These are phyloP conservation scores for Beauveria sp. DNA, from an alignment of 2,329 filamentous ascomycete species.

Conservation along the genomic window DNA sequence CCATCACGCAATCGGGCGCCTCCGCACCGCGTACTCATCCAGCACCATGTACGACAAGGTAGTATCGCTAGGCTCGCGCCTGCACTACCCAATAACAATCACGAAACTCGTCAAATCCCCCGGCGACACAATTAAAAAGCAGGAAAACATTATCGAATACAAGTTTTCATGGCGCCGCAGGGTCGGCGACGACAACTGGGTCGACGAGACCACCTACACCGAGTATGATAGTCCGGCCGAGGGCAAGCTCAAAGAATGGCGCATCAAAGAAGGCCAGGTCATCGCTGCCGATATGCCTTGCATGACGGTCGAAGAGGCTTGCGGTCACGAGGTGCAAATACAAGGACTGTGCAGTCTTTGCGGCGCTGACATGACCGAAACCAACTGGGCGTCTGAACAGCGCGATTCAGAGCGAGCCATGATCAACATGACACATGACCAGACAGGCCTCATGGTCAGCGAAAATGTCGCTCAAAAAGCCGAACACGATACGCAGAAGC, in stretches of 20 bases:
- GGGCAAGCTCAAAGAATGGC: conserved; percentile 71
- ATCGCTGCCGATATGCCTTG: conserved; percentile 51
- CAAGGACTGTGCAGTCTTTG: conserved; percentile 86
- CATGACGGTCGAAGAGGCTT: conserved; percentile 81
- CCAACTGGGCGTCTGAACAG: conserved; percentile 73
- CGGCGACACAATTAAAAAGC: conserved; percentile 66
- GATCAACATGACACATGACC: conserved; percentile 92
- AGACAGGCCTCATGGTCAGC: conserved; percentile 79
- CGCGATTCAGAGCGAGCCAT: conserved; percentile 78
- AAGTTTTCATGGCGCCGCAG: conserved; percentile 73
- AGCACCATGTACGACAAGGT: conserved; percentile 30
- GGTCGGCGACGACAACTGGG: conserved; percentile 57
- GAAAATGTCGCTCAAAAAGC: conserved; percentile 69
- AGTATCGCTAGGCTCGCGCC: conserved; percentile 49
- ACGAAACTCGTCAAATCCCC: conserved; percentile 71
- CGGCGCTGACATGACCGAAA: conserved; percentile 92
- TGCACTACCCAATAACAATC: conserved; percentile 91
- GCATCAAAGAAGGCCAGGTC: conserved; percentile 58
- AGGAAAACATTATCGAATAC: conserved; percentile 79
- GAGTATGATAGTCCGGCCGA: conserved; percentile 80
- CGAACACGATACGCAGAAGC: conserved; percentile 78
- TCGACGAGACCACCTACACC: conserved; percentile 60
- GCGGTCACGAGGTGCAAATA: conserved; percentile 84
- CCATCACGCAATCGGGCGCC: conserved; percentile 3
- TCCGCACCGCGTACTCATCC: not conserved